Conservation (phyloP, 441 rosid genomes). For the Aleurites moluccanus region DNA sequence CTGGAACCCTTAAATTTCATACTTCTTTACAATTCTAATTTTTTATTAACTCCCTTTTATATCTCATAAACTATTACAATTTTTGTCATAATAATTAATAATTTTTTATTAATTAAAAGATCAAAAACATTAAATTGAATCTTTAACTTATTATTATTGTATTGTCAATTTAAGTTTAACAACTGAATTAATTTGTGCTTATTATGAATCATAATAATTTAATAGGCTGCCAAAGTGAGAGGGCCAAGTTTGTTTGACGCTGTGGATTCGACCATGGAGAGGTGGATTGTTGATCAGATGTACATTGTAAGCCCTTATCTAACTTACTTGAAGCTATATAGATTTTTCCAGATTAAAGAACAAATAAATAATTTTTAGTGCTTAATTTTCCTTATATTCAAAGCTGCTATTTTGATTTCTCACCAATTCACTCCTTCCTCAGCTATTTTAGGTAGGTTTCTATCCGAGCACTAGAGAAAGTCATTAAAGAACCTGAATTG, state of each 20-base stretch:
- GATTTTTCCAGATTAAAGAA: background rate
- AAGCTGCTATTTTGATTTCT: background rate
- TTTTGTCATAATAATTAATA: too few species aligned
- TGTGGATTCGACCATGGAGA: slow-evolving; percentile 63
- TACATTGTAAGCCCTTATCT: slow-evolving; percentile 43
- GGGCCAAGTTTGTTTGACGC: slow-evolving; percentile 75
- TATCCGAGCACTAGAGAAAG: slow-evolving; percentile 46
- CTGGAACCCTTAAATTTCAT: too few species aligned
- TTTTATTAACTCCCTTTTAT: too few species aligned
- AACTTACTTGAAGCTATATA: slow-evolving; percentile 1
- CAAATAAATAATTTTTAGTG: too few species aligned
- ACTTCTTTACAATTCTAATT: too few species aligned
- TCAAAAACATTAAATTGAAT: too few species aligned
- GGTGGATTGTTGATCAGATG: slow-evolving; percentile 91
- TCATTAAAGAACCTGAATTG: slow-evolving; percentile 77
- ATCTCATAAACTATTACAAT: too few species aligned
- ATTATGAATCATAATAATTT: background rate
- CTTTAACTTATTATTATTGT: too few species aligned
- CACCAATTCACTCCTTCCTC: background rate
- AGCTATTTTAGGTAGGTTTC: background rate
- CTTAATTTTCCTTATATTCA: background rate
- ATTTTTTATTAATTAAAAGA: too few species aligned
- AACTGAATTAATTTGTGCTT: background rate
- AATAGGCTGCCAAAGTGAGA: slow-evolving; percentile 79
- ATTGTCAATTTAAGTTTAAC: too few species aligned